Evolutionary conservation across 176 grass and related monocot genomes (phyloP), one percentile per base, ranked within the genome.

Genomic region (Guadua angustifolia): DNA sequence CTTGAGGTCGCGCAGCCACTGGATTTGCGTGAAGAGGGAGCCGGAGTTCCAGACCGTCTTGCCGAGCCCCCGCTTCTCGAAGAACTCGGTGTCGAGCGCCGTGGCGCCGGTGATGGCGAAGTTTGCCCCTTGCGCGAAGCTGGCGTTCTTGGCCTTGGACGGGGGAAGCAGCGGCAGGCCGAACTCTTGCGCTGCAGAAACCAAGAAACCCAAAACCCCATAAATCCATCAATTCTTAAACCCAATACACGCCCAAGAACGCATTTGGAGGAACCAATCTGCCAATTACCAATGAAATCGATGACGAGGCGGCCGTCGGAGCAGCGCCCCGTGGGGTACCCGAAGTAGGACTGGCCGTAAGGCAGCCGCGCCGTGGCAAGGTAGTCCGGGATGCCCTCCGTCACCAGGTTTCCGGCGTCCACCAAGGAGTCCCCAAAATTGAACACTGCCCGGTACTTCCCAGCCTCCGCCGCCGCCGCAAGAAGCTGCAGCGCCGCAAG

Each of bases 71-170:
- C 83, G 24, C 66, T 87, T 88, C 82, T 88, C 33, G 74, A 92
- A 97, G 84, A 92, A 97, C 3, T 89, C 90, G 21, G 88, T 94
- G 66, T 89, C 86, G 19, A 97, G 90, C 32, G 92, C 89, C 35
- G 94, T 97, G 67, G 92, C 94, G 43, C 91, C 92, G 38, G 94
- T 94, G 82, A 94, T 90, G 84, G 94, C 94, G 62, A 97, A 94
- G 79, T 97, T 97, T 45, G 94, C 94, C 46, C 92, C 94, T 44
- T 78, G 79, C 38, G 70, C 81, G 81, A 97, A 97, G 70, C 51
- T 88, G 61, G 84, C 81, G 64, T 93, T 94, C 53, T 85, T 89
- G 62, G 92, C 87, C 65, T 90, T 94, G 50, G 94, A 97, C 12
- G 94, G 92, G 68, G 89, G 92, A 74, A 89, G 80, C 58, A 94